Conservation (phyloP, 495 filamentous ascomycete genomes). For the Aspergillus sclerotiicarbonarius region DNA sequence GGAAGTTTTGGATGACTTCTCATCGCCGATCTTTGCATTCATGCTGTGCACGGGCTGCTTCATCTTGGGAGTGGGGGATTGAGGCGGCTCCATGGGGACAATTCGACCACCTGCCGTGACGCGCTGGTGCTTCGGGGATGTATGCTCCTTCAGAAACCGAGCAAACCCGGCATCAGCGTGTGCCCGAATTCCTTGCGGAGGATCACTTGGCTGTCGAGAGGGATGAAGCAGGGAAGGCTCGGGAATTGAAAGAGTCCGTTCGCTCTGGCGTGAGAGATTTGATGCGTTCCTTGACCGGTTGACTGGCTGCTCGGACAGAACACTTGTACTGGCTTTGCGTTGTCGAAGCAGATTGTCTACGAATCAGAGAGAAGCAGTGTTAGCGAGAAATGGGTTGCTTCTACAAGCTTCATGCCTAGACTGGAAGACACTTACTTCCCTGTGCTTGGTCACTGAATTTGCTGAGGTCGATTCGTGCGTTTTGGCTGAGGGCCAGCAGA, state of each 20-base stretch:
- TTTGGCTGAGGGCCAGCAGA: conserved; percentile 36
- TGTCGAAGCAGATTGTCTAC: conserved; percentile 30
- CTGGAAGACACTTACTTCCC: conserved; percentile 22
- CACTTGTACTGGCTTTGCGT: conserved; percentile 14
- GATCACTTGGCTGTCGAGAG: conserved; percentile 23
- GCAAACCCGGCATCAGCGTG: conserved; percentile 43
- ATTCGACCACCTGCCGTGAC: conserved; percentile 66
- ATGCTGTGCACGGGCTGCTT: conserved; percentile 22
- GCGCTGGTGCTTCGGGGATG: conserved; percentile 57
- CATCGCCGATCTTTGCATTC: conserved; percentile 8
- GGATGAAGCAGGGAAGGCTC: conserved; percentile 13
- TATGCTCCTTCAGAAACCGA: conserved; percentile 57
- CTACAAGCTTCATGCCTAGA: background rate
- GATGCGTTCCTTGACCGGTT: conserved; percentile 22
- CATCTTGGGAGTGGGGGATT: conserved; percentile 32
- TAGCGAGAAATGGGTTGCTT: conserved; percentile 3
- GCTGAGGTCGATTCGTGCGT: conserved; percentile 27
- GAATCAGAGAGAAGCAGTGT: background rate
- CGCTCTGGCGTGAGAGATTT: conserved; percentile 14
- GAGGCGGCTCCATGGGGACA: conserved; percentile 46
- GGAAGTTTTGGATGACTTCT: background rate
- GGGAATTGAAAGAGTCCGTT: conserved; percentile 5
- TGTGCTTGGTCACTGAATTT: conserved; percentile 30
- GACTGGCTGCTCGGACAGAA: conserved; percentile 20
- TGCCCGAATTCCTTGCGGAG: conserved; percentile 20